phyloP scores from a whole-genome alignment of 108 stramenopile genomes.

The Asterionellopsis glacialis region DNA sequence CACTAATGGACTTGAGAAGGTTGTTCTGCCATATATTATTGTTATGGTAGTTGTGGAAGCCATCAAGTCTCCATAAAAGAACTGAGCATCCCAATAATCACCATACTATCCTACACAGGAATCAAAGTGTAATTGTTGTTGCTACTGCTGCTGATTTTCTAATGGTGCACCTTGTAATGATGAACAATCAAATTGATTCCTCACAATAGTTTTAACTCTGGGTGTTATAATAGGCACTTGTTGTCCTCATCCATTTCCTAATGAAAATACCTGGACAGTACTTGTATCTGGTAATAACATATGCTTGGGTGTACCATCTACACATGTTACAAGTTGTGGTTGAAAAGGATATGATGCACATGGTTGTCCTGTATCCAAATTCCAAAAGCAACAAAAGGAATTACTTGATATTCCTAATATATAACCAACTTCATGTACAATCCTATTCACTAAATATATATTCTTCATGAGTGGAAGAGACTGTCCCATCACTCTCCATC shows the following conservation, averaged over 20 bases:
- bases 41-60: no score
- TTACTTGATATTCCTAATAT: slow-evolving; percentile 73
- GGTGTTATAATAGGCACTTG: slow-evolving; percentile 76
- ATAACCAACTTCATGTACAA: slow-evolving; percentile 73
- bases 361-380: slow-evolving; percentile 58
- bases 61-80: slow-evolving; percentile 67
- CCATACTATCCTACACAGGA: slow-evolving; percentile 80
- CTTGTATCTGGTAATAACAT: slow-evolving; percentile 55
- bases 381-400: slow-evolving; percentile 74
- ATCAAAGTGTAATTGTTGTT: no score
- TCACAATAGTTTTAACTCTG: slow-evolving; percentile 61
- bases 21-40: slow-evolving; percentile 64
- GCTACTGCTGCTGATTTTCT: slow-evolving; percentile 21
- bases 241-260: slow-evolving; percentile 52
- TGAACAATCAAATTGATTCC: slow-evolving; percentile 86
- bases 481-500: no score
- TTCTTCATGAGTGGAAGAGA: no score
- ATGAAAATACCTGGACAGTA: slow-evolving; percentile 66
- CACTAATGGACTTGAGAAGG: slow-evolving; percentile 61
- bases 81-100: slow-evolving; percentile 32
- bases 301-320: slow-evolving; percentile 52
- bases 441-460: no score
- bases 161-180: slow-evolving; percentile 46
- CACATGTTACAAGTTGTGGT: slow-evolving; percentile 58
- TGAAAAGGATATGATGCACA: slow-evolving; percentile 64